phyloP scores from a whole-genome alignment of 2,329 filamentous ascomycete species.

The Sporothrix euskadiensis region DNA sequence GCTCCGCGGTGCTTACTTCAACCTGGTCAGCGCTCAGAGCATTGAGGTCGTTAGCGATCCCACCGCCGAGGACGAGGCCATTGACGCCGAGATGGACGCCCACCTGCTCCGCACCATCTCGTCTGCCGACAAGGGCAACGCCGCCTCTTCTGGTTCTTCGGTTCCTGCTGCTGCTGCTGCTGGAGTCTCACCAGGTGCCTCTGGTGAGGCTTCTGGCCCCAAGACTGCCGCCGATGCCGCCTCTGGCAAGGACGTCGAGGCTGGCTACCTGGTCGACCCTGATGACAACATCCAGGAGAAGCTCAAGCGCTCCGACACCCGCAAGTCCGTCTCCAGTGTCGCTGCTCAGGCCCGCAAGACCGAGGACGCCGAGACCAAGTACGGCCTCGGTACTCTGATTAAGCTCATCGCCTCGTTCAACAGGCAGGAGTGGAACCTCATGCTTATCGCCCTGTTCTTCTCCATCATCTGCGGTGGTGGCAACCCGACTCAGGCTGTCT shows the following conservation, averaged over 20 bases:
- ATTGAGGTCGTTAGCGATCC: conserved; percentile 65
- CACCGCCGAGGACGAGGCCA: conserved; percentile 52
- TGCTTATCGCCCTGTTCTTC: conserved; percentile 72
- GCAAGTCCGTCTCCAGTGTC: conserved; percentile 67
- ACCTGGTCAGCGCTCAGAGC: conserved; percentile 83
- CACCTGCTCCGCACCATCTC: conserved; percentile 50
- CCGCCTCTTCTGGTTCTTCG: conserved; percentile 4
- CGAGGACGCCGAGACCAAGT: conserved; percentile 50
- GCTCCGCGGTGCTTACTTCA: conserved; percentile 71
- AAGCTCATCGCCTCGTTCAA: conserved; percentile 82
- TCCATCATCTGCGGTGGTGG: conserved; percentile 77
- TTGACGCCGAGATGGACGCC: conserved; percentile 56
- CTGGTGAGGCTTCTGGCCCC: neutral
- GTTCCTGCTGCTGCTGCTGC: neutral
- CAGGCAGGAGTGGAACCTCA: conserved; percentile 65
- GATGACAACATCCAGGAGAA: conserved; percentile 62
- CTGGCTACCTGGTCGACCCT: conserved; percentile 53
- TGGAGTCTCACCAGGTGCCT: neutral
- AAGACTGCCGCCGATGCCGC: neutral
- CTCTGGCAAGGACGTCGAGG: conserved; percentile 15
- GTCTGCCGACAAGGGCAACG: conserved; percentile 43
- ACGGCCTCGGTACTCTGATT: conserved; percentile 73
- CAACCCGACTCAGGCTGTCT: conserved; percentile 64
- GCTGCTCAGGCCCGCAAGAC: conserved; percentile 59
- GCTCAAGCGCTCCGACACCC: conserved; percentile 56